A percentile compares a stretch with the other conserved stretches of the same genome.
Conservation (phyloP, 768 basidiomycete species). For the Boletus sp. region DNA sequence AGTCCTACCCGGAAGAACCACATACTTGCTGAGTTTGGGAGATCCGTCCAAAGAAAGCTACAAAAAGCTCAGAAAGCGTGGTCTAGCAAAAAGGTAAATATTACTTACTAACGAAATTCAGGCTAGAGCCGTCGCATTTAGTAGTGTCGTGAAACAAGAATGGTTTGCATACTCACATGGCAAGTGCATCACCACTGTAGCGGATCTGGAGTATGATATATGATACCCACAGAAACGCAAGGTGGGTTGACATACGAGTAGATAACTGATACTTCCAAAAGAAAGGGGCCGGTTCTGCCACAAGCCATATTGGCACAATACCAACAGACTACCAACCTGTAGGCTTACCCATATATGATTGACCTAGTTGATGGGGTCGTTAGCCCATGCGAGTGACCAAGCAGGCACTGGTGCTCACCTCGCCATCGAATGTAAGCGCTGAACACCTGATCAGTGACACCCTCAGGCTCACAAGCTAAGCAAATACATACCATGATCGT, state of each 20-base stretch:
- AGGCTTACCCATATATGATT: no score
- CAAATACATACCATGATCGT: no score
- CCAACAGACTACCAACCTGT: no score
- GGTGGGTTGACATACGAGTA: slow-evolving; percentile 10
- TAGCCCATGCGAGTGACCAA: no score
- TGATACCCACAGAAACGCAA: not conserved
- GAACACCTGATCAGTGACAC: no score
- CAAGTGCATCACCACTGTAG: slow-evolving; percentile 18
- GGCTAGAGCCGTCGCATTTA: not conserved
- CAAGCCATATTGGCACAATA: no score
- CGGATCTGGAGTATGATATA: slow-evolving; percentile 11
- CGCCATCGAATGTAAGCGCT: no score
- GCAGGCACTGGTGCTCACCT: no score
- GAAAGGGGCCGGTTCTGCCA: slow-evolving; percentile 1
- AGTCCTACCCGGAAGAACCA: no score
- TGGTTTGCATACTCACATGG: slow-evolving; percentile 10
- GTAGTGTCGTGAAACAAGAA: not conserved
- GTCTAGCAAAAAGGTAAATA: not conserved
- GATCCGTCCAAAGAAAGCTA: slow-evolving; percentile 3
- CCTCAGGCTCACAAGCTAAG: no score
- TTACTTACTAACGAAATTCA: not conserved
- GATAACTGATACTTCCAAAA: slow-evolving; percentile 19
- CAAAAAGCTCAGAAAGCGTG: not conserved
- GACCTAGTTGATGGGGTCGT: no score
- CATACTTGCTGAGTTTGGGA: slow-evolving; percentile 7